Evolutionary conservation across 164 flowering plant genomes (phyloP), one percentile per base, ranked within the genome.

Genomic region (Piper betle): DNA sequence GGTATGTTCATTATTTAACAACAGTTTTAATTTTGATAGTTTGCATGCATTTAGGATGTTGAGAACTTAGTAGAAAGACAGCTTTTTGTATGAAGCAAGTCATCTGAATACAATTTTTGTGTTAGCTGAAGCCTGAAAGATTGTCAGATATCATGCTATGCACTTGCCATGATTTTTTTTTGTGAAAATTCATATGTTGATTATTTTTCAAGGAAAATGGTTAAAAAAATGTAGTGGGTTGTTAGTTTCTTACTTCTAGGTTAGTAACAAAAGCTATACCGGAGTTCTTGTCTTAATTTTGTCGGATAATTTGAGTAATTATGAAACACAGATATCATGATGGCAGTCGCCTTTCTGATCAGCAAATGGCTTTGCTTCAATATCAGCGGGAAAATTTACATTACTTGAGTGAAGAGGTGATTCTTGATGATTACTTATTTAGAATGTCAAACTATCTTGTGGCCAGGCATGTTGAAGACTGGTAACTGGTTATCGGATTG

Each of bases 321-420:
- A 46, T 9, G 50, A 63, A 37, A 59, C 2, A 62, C 74, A 94
- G 97, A 80, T 91, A 94, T 75, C 80, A 88, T 75, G 97, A 94
- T 70, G 87, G 88, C 64, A 85, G 96, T 39, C 87, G 97, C 19
- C 95, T 94, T 57, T 88, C 96, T 72, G 99, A 91, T 80, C 96
- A 94, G 79, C 99, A 91, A 70, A 91, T 86, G 96, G 99, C 99
- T 55, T 69, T 94, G 80, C 72, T 94, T 77, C 99, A 94, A 70
- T 94, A 94, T 72, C 99, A 94, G 71, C 82, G 96, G 61, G 97
- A 91, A 74, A 94, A 94, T 71, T 82, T 94, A 66, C 97, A 91
- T 75, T 90, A 82, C 73, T 66, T 94, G 64, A 87, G 95, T 70
- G 99, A 93, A 76, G 99, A 93, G 99, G 99, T 90, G 80, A 62